Conservation (phyloP, 208 protist species). For the Blechomonas ayalai region DNA sequence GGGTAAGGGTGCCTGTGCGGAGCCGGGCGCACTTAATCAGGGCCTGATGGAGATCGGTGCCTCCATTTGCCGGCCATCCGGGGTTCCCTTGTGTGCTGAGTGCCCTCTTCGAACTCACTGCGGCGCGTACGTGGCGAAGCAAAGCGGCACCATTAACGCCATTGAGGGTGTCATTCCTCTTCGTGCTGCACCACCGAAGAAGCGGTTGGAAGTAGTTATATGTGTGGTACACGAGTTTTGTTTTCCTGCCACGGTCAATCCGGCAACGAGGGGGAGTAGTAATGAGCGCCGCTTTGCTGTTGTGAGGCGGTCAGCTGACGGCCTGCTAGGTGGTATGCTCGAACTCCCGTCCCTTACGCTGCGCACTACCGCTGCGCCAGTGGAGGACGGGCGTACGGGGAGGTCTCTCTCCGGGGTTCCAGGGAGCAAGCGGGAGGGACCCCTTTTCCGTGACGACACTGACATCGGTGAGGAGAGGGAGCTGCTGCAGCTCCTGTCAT, state of each 20-base stretch:
- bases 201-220: slow-evolving; percentile 45
- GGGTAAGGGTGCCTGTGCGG: slow-evolving; percentile 1
- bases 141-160: slow-evolving; percentile 29
- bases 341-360: slow-evolving; percentile 62
- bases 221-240: slow-evolving; percentile 67
- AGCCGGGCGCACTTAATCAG: slow-evolving; percentile 80
- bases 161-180: slow-evolving; percentile 82
- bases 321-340: slow-evolving; percentile 78
- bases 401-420: too few species aligned
- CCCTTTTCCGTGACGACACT: too few species aligned
- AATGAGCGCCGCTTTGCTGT: slow-evolving; percentile 41
- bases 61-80: slow-evolving; percentile 71
- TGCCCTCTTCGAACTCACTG: slow-evolving; percentile 68
- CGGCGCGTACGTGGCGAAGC: slow-evolving; percentile 22
- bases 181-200: slow-evolving; percentile 21
- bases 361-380: neutral
- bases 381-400: too few species aligned
- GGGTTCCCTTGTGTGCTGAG: slow-evolving; percentile 46
- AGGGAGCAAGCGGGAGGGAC: too few species aligned
- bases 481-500: too few species aligned
- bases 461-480: too few species aligned
- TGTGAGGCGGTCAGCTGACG: slow-evolving; percentile 36
- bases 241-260: neutral
- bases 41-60: slow-evolving; percentile 93
- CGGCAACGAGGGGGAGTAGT: neutral